Conservation (phyloP, 1,284 basidiomycete genomes). For the Schizophyllum amplum region DNA sequence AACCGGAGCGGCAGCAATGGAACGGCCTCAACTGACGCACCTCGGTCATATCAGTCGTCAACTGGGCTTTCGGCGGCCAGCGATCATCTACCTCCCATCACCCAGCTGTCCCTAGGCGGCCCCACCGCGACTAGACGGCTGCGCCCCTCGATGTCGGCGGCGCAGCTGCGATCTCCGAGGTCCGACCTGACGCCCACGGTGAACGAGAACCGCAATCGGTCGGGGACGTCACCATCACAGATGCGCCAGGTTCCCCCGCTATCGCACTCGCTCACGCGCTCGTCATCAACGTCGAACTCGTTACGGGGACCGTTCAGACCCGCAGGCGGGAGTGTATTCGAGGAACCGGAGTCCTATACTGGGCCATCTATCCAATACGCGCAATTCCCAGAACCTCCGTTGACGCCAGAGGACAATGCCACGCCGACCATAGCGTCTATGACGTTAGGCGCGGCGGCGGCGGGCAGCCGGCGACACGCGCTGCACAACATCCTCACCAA, state of each 20-base stretch:
- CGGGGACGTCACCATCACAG: conserved; percentile 57
- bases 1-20: conserved; percentile 71
- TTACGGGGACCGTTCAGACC: conserved; percentile 27
- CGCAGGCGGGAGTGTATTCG: conserved; percentile 28
- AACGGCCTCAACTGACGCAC: conserved; percentile 61
- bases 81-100: conserved; percentile 45
- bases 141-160: conserved; percentile 68
- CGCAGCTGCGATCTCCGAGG: conserved; percentile 52
- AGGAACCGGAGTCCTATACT: conserved; percentile 37
- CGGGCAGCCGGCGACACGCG: conserved; percentile 36
- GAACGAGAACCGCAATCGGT: conserved; percentile 46
- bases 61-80: conserved; percentile 40
- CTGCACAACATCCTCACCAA: conserved; percentile 47
- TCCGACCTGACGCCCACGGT: conserved; percentile 26
- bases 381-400: conserved; percentile 53
- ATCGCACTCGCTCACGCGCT: conserved; percentile 32
- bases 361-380: conserved; percentile 66
- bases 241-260: conserved; percentile 18
- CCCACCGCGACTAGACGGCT: conserved; percentile 52
- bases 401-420: conserved; percentile 27
- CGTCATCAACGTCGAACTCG: conserved; percentile 43
- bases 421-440: conserved; percentile 25
- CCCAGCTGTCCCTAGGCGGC: conserved; percentile 40
- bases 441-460: conserved; percentile 36
- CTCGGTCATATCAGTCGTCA: conserved; percentile 47